A percentile compares a stretch with the other conserved stretches of the same genome.
These are phyloP conservation scores for Akanthomyces dipterigenus DNA, from an alignment of 2,329 filamentous ascomycete species.

Conservation along the genomic window DNA sequence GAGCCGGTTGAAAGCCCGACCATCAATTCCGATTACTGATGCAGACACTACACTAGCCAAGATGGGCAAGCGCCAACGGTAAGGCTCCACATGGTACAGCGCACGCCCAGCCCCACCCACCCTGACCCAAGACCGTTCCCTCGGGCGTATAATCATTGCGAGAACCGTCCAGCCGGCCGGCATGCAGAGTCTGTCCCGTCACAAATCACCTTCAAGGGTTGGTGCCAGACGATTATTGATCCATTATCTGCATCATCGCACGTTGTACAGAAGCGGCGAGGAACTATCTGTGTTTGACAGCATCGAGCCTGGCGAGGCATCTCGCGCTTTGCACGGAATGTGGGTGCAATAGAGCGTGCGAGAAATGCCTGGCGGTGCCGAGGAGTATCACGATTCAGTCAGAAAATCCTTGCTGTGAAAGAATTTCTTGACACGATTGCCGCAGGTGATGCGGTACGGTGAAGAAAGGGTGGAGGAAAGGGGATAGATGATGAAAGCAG, in stretches of 20 bases:
- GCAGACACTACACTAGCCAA: not conserved
- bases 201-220: not conserved
- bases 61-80: constrained; percentile 3
- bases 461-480: not conserved
- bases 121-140: not conserved
- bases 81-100: constrained; percentile 1
- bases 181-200: not conserved
- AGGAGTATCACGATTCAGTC: not conserved
- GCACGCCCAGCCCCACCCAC: not conserved
- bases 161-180: constrained; percentile 6
- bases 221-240: not conserved
- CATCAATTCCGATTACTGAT: constrained; percentile 13
- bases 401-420: not conserved
- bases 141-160: not conserved
- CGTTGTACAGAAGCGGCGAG: not conserved
- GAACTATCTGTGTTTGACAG: no score
- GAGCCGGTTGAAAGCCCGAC: not conserved
- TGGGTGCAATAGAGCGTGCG: not conserved
- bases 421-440: not conserved
- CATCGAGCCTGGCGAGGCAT: not conserved
- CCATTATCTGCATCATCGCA: not conserved
- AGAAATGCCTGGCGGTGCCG: not conserved
- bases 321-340: not conserved
- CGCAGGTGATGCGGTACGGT: not conserved
- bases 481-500: not conserved